Base-by-base conservation (phyloP, 148 eudicot species). In the Diospyros kaki region DNA sequence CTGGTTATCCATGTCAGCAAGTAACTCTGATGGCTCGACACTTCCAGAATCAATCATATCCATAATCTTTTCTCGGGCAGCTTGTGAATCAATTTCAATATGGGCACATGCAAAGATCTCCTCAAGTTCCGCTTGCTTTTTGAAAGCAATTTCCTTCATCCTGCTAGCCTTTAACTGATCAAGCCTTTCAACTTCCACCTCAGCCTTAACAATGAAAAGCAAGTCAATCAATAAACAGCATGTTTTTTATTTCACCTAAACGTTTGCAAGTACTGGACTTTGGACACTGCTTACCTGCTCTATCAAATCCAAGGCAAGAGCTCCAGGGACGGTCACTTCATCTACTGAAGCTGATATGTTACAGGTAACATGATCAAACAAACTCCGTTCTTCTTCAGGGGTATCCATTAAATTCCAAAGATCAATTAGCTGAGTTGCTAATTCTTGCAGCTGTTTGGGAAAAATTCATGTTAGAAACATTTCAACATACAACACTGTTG, bases 101-200 rank as follows among this genome's bases (percentile, higher is more conserved):
- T 96, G 98, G 45, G 99, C 99, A 81, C 78, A 87, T 75, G 88
- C 90, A 89, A 81, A 96, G 70, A 96, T 96, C 72, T 93, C 93
- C 73, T 93, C 99, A 73, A 93, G 99, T 77, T 93, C 99, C 80
- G 85, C 78, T 80, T 96, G 97, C 88, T 83, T 91, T 88, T 93
- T 96, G 51, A 96, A 88, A 73, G 99, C 96, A 81, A 96, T 96
- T 87, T 96, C 99, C 85, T 96, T 91, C 99, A 96, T 96, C 82
- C 85, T 83, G 83, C 99, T 96, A 71, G 90, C 93, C 78, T 96
- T 96, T 7, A 96, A 86, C 51, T 88, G 89, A 87, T 96, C 99
- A 71, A 96, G 94, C 85, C 98, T 89, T 79, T 91, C 98, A 77
- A 91, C 98, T 84, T 96, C 99, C 77, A 87, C 91, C 83, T 93